Evolutionary conservation across 345 rosid genomes (phyloP), one percentile per base, ranked within the genome.

Genomic region (Pistacia vera): DNA sequence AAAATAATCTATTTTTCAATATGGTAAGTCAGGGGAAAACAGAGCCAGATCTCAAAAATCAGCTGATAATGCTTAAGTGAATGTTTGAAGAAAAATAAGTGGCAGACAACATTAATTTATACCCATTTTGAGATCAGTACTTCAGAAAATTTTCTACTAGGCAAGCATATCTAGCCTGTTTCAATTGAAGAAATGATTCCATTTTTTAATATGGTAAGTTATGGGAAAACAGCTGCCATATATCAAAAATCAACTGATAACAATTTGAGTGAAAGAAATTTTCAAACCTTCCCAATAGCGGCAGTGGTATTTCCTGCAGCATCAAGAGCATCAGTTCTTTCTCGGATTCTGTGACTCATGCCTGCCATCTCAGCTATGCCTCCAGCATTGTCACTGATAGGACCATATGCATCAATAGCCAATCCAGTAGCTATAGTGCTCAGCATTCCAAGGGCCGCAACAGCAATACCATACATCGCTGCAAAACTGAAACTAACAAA

Each of bases 331-430:
- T 91, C 97, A 38, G 93, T 91, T 81, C 97, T 90, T 86, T 91
- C 97, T 57, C 93, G 85, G 68, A 91, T 86, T 73, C 87, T 84
- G 85, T 86, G 93, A 85, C 92, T 91, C 97, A 91, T 91, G 69
- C 97, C 92, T 10, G 97, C 93, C 97, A 91, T 91, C 88, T 91
- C 97, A 71, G 93, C 96, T 79, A 91, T 91, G 63, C 96, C 93
- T 72, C 96, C 96, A 68, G 93, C 92, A 59, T 89, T 91, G 82
- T 91, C 97, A 83, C 97, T 91, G 74, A 91, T 91, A 48, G 97
- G 97, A 77, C 97, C 97, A 64, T 91, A 91, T 2, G 97, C 93
- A 81, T 90, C 97, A 75, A 91, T 91, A n/a, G 92, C 92, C 76
- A 91, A 77, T 46, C 93, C 96, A 74, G 92, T 91, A 49, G 96